Base-by-base conservation (phyloP, 352 stramenopile species). In the Globisporangium viniferum region DNA sequence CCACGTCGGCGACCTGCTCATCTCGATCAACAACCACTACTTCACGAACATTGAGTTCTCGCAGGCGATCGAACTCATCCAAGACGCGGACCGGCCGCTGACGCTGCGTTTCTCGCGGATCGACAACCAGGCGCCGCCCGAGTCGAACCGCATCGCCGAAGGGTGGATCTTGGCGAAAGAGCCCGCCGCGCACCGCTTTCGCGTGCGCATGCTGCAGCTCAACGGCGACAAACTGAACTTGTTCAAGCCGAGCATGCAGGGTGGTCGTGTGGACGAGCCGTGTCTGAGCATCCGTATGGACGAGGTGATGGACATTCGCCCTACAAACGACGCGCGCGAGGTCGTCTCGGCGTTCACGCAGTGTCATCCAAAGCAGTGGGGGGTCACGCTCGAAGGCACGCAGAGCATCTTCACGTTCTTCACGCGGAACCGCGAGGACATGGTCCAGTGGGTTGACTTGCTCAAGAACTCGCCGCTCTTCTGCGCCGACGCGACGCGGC, bases 381-480 rank as follows among this genome's bases (percentile, higher is more conserved):
- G 89, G 20, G 62, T 96, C 55, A 96, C 87, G 1, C 76, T 96
- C 3, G 86, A 96, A 69, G 85, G 86, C 49, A 88, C 82, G 1
- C 76, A 89, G 24, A 92, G 77, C 54, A 92, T 96, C 41, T 93
- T 95, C 67, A 95, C 87, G 6, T 96, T 95, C 62, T 94, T 92
- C 73, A 91, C 88, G 33, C 79, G 86, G 39, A 89, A 82, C 62
- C 75, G 77, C 22, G 77, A 90, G 15, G 88, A 96, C 64, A 90
- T 94, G 84, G 62, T 82, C 14, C 84, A 94, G 66, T 96, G 89
- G 89, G 71, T 96, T 33, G 88, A 96, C 71, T 58, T 95, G 62
- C 77, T 96, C 24, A 96, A 96, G 73, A 96, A 96, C 67, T 93
- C 79, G 53, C 86, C 85, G 12, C 70, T 94, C 29, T 96, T 94